These are phyloP conservation scores for Starmerella cellae DNA, from an alignment of 805 yeast genomes.

Conservation along the genomic window DNA sequence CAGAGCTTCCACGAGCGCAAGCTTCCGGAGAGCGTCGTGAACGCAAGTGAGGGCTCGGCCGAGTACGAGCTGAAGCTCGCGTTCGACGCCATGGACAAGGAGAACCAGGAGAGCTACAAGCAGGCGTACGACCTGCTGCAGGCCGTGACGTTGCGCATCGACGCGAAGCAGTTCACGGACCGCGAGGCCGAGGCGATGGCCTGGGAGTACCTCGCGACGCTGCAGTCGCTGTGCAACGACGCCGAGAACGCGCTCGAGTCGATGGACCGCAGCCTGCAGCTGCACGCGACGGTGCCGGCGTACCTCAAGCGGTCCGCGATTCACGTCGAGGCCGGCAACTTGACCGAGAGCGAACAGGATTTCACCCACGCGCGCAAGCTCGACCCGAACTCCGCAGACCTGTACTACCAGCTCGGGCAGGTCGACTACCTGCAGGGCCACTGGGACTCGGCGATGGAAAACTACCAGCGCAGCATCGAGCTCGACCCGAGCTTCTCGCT, in stretches of 20 bases:
- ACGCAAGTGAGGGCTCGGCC: conserved; percentile 44
- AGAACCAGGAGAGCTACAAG: conserved; percentile 44
- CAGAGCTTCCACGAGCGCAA: conserved; percentile 63
- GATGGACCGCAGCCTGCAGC: conserved; percentile 49
- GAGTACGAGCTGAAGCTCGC: conserved; percentile 56
- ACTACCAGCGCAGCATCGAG: conserved; percentile 64
- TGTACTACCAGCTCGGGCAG: conserved; percentile 91
- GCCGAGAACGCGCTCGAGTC: conserved; percentile 49
- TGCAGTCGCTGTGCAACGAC: conserved; percentile 69
- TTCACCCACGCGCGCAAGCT: conserved; percentile 58
- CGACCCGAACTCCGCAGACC: conserved; percentile 63
- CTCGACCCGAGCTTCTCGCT: conserved; percentile 64
- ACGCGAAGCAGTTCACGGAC: conserved; percentile 13
- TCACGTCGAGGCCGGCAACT: conserved; percentile 63
- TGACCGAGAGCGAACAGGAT: conserved; percentile 46
- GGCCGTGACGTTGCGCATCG: conserved; percentile 21
- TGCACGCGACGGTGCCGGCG: conserved; percentile 61
- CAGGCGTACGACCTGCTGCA: conserved; percentile 41
- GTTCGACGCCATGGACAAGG: conserved; percentile 40
- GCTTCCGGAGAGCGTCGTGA: conserved; percentile 34
- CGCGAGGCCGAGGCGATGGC: conserved; percentile 45
- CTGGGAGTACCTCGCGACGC: conserved; percentile 69
- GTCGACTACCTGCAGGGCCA: conserved; percentile 69
- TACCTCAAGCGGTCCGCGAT: conserved; percentile 71
- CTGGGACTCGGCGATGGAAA: conserved; percentile 52